phyloP scores from a whole-genome alignment of 1,284 basidiomycete species.

The Megacollybia platyphylla region DNA sequence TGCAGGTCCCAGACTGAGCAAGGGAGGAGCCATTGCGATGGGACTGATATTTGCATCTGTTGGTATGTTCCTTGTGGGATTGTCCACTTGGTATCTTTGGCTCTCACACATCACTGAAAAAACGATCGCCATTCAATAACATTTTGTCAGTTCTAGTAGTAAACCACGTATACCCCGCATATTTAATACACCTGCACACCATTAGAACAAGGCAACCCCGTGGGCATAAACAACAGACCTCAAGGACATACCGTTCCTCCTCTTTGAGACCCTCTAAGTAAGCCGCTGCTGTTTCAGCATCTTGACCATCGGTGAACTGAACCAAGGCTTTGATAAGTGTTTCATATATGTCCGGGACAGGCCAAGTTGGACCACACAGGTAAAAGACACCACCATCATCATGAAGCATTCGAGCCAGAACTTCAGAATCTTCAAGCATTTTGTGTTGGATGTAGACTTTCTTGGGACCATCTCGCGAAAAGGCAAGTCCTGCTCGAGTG shows the following conservation, averaged over 20 bases:
- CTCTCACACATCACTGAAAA: too few species aligned
- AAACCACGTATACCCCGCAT: too few species aligned
- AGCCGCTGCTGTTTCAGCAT: constrained; percentile 60
- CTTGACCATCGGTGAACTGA: constrained; percentile 52
- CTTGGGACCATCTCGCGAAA: constrained; percentile 85
- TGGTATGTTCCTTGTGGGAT: constrained; percentile 38
- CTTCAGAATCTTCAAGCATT: constrained; percentile 83
- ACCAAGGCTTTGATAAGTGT: constrained; percentile 75
- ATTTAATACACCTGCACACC: too few species aligned
- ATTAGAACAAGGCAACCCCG: too few species aligned
- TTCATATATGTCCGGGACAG: constrained; percentile 94
- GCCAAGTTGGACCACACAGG: constrained; percentile 97
- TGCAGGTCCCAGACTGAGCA: constrained; percentile 33
- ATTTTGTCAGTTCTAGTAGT: too few species aligned
- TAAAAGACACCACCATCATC: constrained; percentile 80
- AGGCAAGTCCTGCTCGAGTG: constrained; percentile 85
- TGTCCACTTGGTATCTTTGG: constrained; percentile 31
- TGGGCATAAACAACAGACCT: constrained; percentile 39
- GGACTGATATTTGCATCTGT: constrained; percentile 54
- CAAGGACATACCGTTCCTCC: constrained; percentile 93
- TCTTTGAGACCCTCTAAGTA: constrained; percentile 91
- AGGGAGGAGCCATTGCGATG: constrained; percentile 57
- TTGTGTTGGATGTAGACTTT: constrained; percentile 99
- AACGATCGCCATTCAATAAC: too few species aligned
- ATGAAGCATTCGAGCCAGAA: constrained; percentile 64